Evolutionary conservation across 2,329 filamentous ascomycete species (phyloP).

Genomic region (Trichoderma cornu-damae): DNA sequence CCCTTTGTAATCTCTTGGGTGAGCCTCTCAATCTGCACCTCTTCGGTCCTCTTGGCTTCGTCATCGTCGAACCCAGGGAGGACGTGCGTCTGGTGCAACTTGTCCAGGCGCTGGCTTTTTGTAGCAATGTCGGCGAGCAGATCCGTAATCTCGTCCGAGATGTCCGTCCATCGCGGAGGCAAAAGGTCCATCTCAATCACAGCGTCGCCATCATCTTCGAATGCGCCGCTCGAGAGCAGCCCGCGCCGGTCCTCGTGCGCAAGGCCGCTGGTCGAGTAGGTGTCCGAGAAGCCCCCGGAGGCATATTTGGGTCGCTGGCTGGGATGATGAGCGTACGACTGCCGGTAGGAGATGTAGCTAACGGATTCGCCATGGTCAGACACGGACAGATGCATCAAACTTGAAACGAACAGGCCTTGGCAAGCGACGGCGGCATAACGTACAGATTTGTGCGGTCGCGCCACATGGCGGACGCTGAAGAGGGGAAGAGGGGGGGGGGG

Average conservation of each 20-base stretch:
- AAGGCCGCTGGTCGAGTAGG: constrained; percentile 46
- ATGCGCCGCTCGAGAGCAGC: constrained; percentile 74
- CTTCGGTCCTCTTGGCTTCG: constrained; percentile 78
- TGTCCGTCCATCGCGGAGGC: constrained; percentile 90
- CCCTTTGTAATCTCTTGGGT: constrained; percentile 84
- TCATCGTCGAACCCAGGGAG: constrained; percentile 96
- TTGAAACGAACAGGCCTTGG: not conserved
- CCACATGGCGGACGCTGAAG: constrained; percentile 80
- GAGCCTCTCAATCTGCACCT: constrained; percentile 81
- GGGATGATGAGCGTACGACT: constrained; percentile 95
- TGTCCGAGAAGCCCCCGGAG: constrained; percentile 52
- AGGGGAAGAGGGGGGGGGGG: no score
- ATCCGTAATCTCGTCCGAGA: constrained; percentile 89
- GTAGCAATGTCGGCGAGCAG: constrained; percentile 72
- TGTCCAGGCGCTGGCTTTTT: constrained; percentile 80
- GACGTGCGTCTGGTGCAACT: constrained; percentile 94
- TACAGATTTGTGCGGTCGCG: constrained; percentile 99
- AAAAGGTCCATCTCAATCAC: constrained; percentile 98
- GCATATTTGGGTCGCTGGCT: constrained; percentile 73
- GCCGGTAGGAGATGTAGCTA: constrained; percentile 97
- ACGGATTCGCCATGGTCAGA: not conserved
- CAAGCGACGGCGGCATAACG: constrained; percentile 27
- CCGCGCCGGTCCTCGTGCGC: constrained; percentile 59
- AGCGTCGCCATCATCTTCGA: constrained; percentile 82
- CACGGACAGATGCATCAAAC: constrained; percentile 16